These are phyloP conservation scores for Colletotrichum tropicicola DNA, from an alignment of 2,329 filamentous ascomycete genomes.

Conservation along the genomic window DNA sequence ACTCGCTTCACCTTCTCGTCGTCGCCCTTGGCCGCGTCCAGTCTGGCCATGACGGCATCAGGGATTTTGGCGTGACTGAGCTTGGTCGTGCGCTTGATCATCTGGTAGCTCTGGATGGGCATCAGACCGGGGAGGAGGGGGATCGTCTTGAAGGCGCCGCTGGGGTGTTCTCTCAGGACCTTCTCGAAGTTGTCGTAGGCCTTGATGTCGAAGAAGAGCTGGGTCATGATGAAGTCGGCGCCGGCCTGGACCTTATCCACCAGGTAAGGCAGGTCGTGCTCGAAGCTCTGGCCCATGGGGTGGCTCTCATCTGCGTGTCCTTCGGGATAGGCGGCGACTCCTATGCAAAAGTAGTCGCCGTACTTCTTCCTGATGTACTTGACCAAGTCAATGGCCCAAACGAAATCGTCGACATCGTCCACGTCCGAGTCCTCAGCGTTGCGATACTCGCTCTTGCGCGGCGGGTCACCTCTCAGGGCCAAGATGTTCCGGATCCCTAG, in stretches of 20 bases:
- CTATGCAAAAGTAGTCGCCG: slow-evolving; percentile 95
- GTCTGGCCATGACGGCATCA: slow-evolving; percentile 70
- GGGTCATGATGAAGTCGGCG: slow-evolving; percentile 98
- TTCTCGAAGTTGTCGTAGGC: slow-evolving; percentile 85
- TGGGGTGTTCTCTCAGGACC: slow-evolving; percentile 80
- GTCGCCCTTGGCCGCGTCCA: slow-evolving; percentile 79
- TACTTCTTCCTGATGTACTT: slow-evolving; percentile 86
- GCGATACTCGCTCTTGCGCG: slow-evolving; percentile 87
- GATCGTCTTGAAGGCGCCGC: slow-evolving; percentile 84
- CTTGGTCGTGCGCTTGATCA: slow-evolving; percentile 92
- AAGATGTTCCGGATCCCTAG: slow-evolving; percentile 94
- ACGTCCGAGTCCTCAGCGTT: slow-evolving; percentile 67
- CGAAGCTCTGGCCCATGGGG: slow-evolving; percentile 73
- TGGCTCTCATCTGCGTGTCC: slow-evolving; percentile 93
- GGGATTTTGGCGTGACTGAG: slow-evolving; percentile 90
- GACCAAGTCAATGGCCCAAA: slow-evolving; percentile 89
- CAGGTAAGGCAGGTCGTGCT: slow-evolving; percentile 87
- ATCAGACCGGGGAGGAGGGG: slow-evolving; percentile 95
- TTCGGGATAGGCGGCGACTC: slow-evolving; percentile 94
- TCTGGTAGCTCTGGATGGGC: slow-evolving; percentile 98
- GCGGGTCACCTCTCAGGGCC: slow-evolving; percentile 90
- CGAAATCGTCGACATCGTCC: slow-evolving; percentile 79
- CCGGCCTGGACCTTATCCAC: slow-evolving; percentile 92
- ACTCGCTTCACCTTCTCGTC: slow-evolving; percentile 84
- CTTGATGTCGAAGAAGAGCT: slow-evolving; percentile 91